Percentiles rank a stretch among this genome's conserved stretches.
phyloP scores from a whole-genome alignment of 441 rosid species.

The Populus hybrid region DNA sequence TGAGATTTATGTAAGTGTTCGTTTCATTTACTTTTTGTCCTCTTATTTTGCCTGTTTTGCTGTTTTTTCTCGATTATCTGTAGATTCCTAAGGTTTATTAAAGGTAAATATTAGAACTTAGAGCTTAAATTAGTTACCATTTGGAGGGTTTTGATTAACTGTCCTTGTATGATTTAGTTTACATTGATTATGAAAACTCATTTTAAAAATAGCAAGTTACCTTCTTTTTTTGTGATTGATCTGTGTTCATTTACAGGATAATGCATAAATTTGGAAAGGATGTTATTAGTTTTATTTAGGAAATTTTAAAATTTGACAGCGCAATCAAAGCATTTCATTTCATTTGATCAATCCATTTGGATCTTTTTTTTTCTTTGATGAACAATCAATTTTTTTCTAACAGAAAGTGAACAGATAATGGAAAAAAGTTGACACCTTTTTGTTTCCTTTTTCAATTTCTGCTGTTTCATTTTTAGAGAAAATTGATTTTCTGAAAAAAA shows the following conservation, averaged over 20 bases:
- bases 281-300: not conserved
- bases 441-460: not conserved
- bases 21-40: not conserved
- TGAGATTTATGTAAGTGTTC: constrained; percentile 21
- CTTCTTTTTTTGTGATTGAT: not conserved
- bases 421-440: not conserved
- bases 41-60: not conserved
- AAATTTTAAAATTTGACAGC: not conserved
- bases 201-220: not conserved
- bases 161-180: constrained; percentile 12
- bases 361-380: not conserved
- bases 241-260: not conserved
- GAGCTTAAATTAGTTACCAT: constrained; percentile 8
- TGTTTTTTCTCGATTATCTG: not conserved
- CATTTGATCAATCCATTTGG: not conserved
- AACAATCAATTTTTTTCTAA: not conserved
- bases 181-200: not conserved
- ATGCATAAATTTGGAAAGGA: not conserved
- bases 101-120: not conserved
- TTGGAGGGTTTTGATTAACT: constrained; percentile 14
- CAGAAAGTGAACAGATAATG: not conserved
- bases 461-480: not conserved
- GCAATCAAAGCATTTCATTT: not conserved
- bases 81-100: not conserved
- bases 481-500: not conserved